phyloP scores from a whole-genome alignment of 495 filamentous ascomycete species.

The Xylaria nigripes region DNA sequence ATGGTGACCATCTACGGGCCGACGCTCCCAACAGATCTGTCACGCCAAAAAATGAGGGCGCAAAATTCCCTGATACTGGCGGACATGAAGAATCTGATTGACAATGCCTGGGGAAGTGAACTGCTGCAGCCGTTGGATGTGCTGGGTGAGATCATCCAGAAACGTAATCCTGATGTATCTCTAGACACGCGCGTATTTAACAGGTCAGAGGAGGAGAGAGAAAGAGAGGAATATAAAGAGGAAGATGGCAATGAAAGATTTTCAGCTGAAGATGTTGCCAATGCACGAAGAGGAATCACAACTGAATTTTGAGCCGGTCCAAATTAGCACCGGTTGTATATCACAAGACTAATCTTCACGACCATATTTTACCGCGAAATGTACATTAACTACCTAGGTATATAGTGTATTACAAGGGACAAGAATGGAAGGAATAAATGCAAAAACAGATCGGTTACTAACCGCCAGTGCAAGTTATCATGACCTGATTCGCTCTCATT shows the following conservation, averaged over 20 bases:
- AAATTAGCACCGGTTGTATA: neutral
- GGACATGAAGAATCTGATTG: constrained; percentile 22
- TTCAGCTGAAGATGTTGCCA: too few relatives aligned
- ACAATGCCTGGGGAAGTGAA: constrained; percentile 28
- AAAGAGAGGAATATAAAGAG: neutral
- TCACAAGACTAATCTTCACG: neutral
- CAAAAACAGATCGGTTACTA: neutral
- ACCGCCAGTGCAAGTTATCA: neutral
- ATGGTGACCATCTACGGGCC: constrained; percentile 26
- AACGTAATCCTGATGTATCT: neutral
- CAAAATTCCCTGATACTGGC: constrained; percentile 16
- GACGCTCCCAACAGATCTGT: neutral
- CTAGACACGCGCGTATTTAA: neutral
- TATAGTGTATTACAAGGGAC: neutral
- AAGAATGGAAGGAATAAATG: neutral
- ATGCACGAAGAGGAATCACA: too few relatives aligned
- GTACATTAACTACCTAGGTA: constrained; percentile 2
- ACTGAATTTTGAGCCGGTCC: too few relatives aligned
- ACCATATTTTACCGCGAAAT: neutral
- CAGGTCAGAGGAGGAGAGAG: neutral
- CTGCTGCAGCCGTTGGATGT: constrained; percentile 20
- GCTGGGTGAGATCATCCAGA: constrained; percentile 3
- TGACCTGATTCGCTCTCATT: constrained; percentile 4
- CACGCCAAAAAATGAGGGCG: constrained; percentile 11
- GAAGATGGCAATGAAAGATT: neutral